phyloP scores from a whole-genome alignment of 2,329 filamentous ascomycete species.

The Sporothrix pseudoabietina region DNA sequence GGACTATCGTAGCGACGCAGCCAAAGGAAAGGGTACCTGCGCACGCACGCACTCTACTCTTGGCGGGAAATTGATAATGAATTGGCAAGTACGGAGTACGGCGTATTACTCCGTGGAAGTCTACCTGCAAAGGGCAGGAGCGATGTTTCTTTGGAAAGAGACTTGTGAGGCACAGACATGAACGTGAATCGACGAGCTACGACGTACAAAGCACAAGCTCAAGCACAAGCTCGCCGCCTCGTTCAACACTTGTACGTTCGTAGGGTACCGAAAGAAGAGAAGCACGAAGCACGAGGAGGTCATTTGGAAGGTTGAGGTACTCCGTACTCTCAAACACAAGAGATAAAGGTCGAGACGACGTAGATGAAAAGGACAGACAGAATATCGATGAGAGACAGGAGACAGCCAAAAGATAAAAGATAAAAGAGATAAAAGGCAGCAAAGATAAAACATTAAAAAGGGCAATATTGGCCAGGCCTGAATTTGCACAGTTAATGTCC shows the following conservation, averaged over 20 bases:
- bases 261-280: neutral
- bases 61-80: conserved; percentile 11
- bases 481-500: neutral
- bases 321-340: neutral
- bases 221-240: conserved; percentile 2
- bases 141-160: neutral
- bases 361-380: neutral
- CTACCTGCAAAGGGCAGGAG: conserved; percentile 11
- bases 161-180: neutral
- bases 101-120: neutral
- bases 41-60: neutral
- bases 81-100: neutral
- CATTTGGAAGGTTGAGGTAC: neutral
- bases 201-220: neutral
- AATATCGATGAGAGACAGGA: neutral
- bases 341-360: conserved; percentile 19
- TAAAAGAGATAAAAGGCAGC: neutral
- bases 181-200: neutral
- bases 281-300: neutral
- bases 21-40: neutral
- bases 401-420: neutral
- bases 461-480: conserved; percentile 18
- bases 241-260: neutral
- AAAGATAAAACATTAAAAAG: neutral
- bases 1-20: neutral